These are phyloP conservation scores for Debaryomyces hansenii DNA, from an alignment of 805 yeast species.

Conservation along the genomic window DNA sequence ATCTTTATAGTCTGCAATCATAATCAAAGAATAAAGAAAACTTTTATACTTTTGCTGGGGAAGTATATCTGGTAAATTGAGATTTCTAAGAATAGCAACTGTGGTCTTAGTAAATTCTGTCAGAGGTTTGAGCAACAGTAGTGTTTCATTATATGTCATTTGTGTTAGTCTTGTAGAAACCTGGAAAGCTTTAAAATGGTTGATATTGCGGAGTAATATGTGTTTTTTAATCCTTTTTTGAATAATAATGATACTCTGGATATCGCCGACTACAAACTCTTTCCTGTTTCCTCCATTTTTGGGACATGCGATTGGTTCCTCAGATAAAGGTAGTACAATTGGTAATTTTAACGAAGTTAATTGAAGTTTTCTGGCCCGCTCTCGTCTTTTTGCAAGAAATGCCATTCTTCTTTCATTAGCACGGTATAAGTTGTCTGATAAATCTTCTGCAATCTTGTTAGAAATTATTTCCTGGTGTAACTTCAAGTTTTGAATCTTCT, in stretches of 20 bases:
- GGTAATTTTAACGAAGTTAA: not conserved
- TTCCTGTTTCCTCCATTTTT: not conserved
- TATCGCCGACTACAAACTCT: not conserved
- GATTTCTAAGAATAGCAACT: not conserved
- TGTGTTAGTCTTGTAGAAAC: not conserved
- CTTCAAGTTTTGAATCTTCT: conserved; percentile 6
- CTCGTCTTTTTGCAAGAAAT: conserved; percentile 4
- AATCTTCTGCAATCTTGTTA: conserved; percentile 2
- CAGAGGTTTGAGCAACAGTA: not conserved
- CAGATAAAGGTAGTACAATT: not conserved
- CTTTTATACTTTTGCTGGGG: conserved; percentile 4
- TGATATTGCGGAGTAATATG: not conserved
- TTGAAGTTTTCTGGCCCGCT: conserved; percentile 3
- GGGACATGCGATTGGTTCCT: not conserved
- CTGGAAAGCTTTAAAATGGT: not conserved
- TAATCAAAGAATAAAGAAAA: conserved; percentile 20
- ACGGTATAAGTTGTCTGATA: conserved; percentile 5
- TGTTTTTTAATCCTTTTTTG: not conserved
- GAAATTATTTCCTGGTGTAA: conserved; percentile 2
- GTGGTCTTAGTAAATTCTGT: not conserved
- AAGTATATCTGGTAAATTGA: conserved; percentile 7
- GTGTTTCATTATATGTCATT: conserved; percentile 1
- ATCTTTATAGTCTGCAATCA: conserved; percentile 19
- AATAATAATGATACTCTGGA: not conserved
- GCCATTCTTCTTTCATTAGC: conserved; percentile 7